phyloP scores from a whole-genome alignment of 140 eudicot species.

The Bidens hawaiensis region DNA sequence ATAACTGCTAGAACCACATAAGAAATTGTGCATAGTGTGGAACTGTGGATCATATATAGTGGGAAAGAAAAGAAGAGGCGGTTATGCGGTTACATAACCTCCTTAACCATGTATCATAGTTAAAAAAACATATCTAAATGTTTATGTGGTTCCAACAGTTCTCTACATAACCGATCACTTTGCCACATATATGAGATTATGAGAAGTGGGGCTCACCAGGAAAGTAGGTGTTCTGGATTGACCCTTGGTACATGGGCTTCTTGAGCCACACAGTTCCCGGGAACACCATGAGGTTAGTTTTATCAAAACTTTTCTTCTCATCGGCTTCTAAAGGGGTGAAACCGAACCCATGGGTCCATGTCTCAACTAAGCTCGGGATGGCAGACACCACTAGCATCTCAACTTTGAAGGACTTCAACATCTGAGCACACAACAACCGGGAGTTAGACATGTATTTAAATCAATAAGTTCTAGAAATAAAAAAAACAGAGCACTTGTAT shows the following conservation, averaged over 20 bases:
- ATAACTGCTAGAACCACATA: too few species aligned
- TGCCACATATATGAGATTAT: neutral
- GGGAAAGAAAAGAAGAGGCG: too few species aligned
- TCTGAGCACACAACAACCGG: constrained; percentile 33
- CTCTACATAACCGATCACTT: too few species aligned
- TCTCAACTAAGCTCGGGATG: constrained; percentile 70
- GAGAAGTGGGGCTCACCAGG: constrained; percentile 11
- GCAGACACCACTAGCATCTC: constrained; percentile 90
- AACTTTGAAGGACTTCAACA: constrained; percentile 77
- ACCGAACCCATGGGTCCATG: constrained; percentile 92
- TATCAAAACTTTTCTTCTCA: constrained; percentile 53
- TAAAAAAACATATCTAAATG: too few species aligned
- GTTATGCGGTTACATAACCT: too few species aligned
- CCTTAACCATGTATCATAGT: too few species aligned
- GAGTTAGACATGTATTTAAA: neutral
- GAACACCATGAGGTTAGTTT: constrained; percentile 77
- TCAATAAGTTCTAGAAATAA: neutral
- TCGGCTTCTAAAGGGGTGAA: constrained; percentile 62
- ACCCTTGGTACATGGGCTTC: constrained; percentile 39
- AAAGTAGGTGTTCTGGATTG: constrained; percentile 8
- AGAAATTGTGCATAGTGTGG: too few species aligned
- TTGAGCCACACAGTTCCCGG: constrained; percentile 90
- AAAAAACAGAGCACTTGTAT: neutral
- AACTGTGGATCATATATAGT: too few species aligned
- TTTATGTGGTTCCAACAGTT: too few species aligned